A percentile compares a stretch with the other conserved stretches of the same genome.
Evolutionary conservation across 1,284 basidiomycete species (phyloP).

Genomic region (Polyporus tsugae): DNA sequence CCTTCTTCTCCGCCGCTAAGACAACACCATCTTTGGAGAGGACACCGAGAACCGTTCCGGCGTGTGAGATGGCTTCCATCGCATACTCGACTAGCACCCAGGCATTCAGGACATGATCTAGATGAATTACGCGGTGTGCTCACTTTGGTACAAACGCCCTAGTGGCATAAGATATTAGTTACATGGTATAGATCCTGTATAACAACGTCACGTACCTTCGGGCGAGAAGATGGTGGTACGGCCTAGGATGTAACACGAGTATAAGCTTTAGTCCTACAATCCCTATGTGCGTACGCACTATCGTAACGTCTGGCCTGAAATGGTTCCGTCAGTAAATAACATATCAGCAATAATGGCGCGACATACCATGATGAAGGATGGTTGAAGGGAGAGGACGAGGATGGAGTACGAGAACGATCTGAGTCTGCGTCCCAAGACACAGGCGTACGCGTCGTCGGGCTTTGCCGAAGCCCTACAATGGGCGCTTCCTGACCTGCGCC

Average conservation of each 20-base stretch:
- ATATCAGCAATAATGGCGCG: not conserved
- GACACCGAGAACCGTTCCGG: slow-evolving; percentile 94
- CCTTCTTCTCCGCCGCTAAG: slow-evolving; percentile 99
- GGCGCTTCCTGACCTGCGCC: slow-evolving; percentile 4
- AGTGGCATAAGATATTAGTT: slow-evolving; percentile 15
- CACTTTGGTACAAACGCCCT: slow-evolving; percentile 94
- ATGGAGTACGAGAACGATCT: slow-evolving; percentile 18
- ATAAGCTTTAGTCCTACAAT: slow-evolving; percentile 26
- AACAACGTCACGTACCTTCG: slow-evolving; percentile 70
- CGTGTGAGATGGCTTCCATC: slow-evolving; percentile 98
- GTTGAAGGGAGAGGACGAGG: slow-evolving; percentile 19
- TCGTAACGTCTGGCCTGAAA: slow-evolving; percentile 88
- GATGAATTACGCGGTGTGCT: slow-evolving; percentile 38
- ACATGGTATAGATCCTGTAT: not conserved
- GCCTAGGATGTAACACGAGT: slow-evolving; percentile 53
- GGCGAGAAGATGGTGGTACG: slow-evolving; percentile 97
- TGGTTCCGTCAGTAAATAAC: slow-evolving; percentile 9
- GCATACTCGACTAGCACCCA: slow-evolving; percentile 89
- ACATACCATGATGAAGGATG: slow-evolving; percentile 48
- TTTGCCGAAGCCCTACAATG: slow-evolving; percentile 23
- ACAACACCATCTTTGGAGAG: slow-evolving; percentile 97
- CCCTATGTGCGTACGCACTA: slow-evolving; percentile 60
- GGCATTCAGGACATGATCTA: slow-evolving; percentile 2
- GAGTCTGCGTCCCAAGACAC: slow-evolving; percentile 40
- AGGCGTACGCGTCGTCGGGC: slow-evolving; percentile 41